These are phyloP conservation scores for Naganishia liquefaciens DNA, from an alignment of 1,284 basidiomycete genomes.

Conservation along the genomic window DNA sequence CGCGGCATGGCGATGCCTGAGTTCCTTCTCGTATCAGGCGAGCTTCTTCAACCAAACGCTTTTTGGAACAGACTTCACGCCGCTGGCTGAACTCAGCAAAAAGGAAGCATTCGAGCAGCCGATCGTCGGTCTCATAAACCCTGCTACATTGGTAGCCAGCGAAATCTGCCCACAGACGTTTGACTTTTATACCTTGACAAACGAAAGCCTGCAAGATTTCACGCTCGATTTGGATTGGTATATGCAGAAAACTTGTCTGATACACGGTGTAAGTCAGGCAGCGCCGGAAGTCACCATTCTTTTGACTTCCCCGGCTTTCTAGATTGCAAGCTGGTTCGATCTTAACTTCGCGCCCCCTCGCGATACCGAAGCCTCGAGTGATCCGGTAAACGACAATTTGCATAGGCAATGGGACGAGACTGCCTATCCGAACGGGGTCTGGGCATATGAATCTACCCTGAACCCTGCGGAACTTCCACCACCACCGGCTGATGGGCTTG, in stretches of 20 bases:
- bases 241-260: conserved; percentile 47
- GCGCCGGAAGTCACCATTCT: not conserved
- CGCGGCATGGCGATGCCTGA: not conserved
- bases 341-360: conserved; percentile 45
- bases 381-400: conserved; percentile 22
- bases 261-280: conserved; percentile 46
- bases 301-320: conserved; percentile 1
- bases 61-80: conserved; percentile 52
- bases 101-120: conserved; percentile 53
- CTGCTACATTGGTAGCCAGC: conserved; percentile 45
- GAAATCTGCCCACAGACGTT: conserved; percentile 47
- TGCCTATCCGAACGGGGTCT: conserved; percentile 1
- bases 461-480: conserved; percentile 48
- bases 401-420: conserved; percentile 28
- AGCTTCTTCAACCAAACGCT: conserved; percentile 54
- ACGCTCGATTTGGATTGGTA: conserved; percentile 49
- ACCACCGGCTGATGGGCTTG: conserved; percentile 45
- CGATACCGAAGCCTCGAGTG: conserved; percentile 6
- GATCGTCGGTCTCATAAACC: conserved; percentile 54
- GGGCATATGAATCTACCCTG: conserved; percentile 44
- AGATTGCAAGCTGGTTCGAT: conserved; percentile 55
- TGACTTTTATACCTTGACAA: conserved; percentile 52
- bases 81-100: conserved; percentile 45
- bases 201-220: conserved; percentile 51
- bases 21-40: conserved; percentile 39